phyloP scores from a whole-genome alignment of 164 flowering plant genomes.

The Aristolochia fimbriata region DNA sequence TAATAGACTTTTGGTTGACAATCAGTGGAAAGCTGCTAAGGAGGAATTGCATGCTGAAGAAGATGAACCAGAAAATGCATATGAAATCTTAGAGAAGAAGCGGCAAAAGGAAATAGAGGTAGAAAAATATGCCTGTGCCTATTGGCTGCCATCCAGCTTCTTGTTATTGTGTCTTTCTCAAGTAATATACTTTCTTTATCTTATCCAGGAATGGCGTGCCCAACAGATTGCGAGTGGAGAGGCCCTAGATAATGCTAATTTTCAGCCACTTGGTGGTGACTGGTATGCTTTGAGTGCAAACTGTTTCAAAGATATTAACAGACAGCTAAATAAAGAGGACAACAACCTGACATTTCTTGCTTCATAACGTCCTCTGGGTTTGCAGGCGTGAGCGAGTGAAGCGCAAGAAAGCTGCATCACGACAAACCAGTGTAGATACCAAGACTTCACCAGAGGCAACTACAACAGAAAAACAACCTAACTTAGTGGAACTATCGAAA shows the following conservation, averaged over 20 bases:
- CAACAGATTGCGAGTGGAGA: constrained; percentile 87
- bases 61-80: constrained; percentile 67
- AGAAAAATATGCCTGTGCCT: background rate
- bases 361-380: background rate
- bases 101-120: constrained; percentile 87
- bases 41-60: constrained; percentile 85
- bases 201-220: constrained; percentile 75
- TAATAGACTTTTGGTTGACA: too few relatives aligned
- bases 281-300: constrained; percentile 41
- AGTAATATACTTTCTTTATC: background rate
- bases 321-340: too few relatives aligned
- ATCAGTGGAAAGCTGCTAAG: constrained; percentile 96
- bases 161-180: background rate
- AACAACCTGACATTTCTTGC: background rate
- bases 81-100: constrained; percentile 72
- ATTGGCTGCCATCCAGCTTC: background rate
- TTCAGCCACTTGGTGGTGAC: constrained; percentile 94
- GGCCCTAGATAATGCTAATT: constrained; percentile 93
- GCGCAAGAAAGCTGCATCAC: constrained; percentile 52
- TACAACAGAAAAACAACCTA: constrained; percentile 38
- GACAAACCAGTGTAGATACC: constrained; percentile 18
- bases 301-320: background rate
- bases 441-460: constrained; percentile 18
- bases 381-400: constrained; percentile 86
- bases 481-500: constrained; percentile 42